Conservation (phyloP, 2,329 filamentous ascomycete genomes). For the Aphanoascus verrucosus region DNA sequence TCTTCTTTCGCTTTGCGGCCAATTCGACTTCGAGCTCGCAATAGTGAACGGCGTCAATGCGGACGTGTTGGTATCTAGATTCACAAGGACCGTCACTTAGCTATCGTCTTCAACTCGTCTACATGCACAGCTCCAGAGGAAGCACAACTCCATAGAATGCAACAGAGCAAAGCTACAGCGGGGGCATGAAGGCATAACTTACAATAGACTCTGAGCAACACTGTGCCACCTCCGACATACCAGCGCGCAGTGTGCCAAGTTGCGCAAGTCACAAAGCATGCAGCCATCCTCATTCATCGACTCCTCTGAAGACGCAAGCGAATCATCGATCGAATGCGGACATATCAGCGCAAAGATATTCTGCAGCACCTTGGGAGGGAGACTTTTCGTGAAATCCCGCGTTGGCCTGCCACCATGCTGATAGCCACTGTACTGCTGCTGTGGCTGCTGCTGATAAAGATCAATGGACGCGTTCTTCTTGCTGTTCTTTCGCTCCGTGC, state of each 20-base stretch:
- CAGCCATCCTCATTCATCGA: conserved; percentile 68
- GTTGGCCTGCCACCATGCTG: conserved; percentile 1
- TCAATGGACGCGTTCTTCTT: conserved; percentile 1
- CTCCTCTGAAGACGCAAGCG: conserved; percentile 72
- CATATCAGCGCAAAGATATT: conserved; percentile 75
- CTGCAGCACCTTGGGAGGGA: conserved; percentile 60
- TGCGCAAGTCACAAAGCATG: conserved; percentile 87
- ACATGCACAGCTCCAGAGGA: background rate
- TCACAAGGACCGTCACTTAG: conserved; percentile 8
- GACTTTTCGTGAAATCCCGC: conserved; percentile 36
- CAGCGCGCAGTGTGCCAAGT: conserved; percentile 67
- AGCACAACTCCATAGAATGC: background rate
- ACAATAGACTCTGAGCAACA: conserved; percentile 52
- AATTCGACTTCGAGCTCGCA: conserved; percentile 77
- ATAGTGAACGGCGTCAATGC: conserved; percentile 90
- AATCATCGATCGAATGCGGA: conserved; percentile 66
- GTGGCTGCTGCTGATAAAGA: background rate
- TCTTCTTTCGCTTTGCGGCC: conserved; percentile 65
- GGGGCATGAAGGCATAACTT: conserved; percentile 30
- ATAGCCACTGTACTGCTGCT: background rate
- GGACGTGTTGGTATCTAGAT: conserved; percentile 70
- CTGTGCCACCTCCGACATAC: conserved; percentile 63
- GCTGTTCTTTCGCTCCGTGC: conserved; percentile 13
- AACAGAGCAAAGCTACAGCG: background rate
- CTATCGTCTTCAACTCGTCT: background rate